Evolutionary conservation across 495 filamentous ascomycete genomes (phyloP), one percentile per base, ranked within the genome.

Genomic region (Letharia lupina): DNA sequence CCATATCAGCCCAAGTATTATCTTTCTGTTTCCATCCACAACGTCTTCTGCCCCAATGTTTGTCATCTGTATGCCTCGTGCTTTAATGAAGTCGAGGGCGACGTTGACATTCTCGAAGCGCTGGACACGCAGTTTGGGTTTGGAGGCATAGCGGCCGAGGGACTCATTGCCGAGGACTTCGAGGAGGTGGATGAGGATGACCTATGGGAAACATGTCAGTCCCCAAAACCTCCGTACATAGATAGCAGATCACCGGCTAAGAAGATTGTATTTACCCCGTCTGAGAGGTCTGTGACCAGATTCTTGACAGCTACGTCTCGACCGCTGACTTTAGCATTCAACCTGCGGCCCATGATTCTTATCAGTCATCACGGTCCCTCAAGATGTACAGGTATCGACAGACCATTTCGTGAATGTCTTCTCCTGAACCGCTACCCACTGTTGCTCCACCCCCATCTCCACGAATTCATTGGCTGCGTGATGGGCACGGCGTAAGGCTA

Each of bases 341-440:
- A 85, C 94, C 91, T 94, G 73, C 35, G 35, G n/a, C 41, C 18
- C 41, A 13, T 41, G 5, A 40, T 3, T 6, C 28, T 4, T 12
- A 35, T 63, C 11, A 62, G 64, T 58, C 15, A 62, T 23, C 9
- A 50, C 33, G n/a, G 13, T 13, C 8, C 59, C 11, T 15, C 12
- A 15, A 0, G 4, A 13, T 3, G 13, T 66, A 57, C 28, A 64
- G 16, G 31, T 40, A 33, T 37, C 40, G 59, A 73, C 82, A 62
- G 72, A 91, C 91, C 94, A 98, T 87, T 98, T 98, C 28, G 92
- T 96, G 76, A 98, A 98, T n/a, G 94, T 98, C 84, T 98, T 98
- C 76, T 97, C 89, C 80, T 98, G 93, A 73, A 96, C 93, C 72
- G 87, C 91, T 73, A 98, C 87, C 93, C 93, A 98, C 78, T 87